Evolutionary conservation across 257 asterid species (phyloP), one percentile per base, ranked within the genome.

Genomic region (Anisodus acutangulus): DNA sequence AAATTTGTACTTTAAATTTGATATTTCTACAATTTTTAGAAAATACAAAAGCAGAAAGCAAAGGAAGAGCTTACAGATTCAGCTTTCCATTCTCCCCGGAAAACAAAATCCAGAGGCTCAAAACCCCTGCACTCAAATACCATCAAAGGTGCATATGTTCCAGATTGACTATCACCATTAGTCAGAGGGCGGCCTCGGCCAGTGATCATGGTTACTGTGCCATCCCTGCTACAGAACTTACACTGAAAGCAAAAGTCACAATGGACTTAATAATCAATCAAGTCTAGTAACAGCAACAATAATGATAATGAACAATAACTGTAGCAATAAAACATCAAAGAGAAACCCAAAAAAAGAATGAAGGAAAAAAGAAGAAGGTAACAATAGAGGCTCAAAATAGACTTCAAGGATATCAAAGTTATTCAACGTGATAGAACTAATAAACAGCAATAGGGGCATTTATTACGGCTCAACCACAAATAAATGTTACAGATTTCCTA

Each of bases 161-260:
- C 95, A 72, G 83, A 57, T 86, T 94, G 88, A 82, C 97, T 94
- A 47, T 83, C 91, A 37, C 6, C 85, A 84, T 90, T 93, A 54
- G 97, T 90, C 82, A 97, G 90, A 53, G 98, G 97, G 41, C 82
- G 90, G 82, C 99, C 98, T 55, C 85, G 91, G 79, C 98, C 97
- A 26, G 91, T 66, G 78, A 92, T 86, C 99, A 95, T 95, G 67
- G 90, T 80, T 78, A 97, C 84, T 78, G 91, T 97, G 66, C 98
- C 99, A 15, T 95, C 97, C 91, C 97, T 92, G 19, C 90, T 68
- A 84, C 99, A 97, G 87, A 97, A 93, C 92, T 97, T 95, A 71
- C 99, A 97, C 99, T 97, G 91, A 47, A 80, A 85, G 85, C 41
- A 47, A 59, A 58, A 43, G 41, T 22, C 82, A 82, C 2, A 49